A percentile compares a stretch with the other conserved stretches of the same genome.
Evolutionary conservation across 2,329 filamentous ascomycete species (phyloP).

Genomic region (Xylaria sp.): DNA sequence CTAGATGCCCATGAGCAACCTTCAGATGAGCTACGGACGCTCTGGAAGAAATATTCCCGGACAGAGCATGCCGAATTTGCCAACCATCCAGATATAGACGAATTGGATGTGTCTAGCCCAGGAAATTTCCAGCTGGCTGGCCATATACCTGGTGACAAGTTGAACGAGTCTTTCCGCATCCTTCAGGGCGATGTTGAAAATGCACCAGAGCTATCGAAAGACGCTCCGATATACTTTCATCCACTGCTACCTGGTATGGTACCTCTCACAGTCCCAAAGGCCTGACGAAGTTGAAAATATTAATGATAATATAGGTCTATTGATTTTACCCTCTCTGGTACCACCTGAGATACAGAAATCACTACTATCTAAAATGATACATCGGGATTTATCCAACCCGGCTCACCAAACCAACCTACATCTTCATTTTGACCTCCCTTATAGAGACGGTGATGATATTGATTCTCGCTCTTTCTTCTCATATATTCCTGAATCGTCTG

Average conservation of each 20-base stretch:
- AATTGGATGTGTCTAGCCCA: conserved; percentile 55
- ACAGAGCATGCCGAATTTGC: conserved; percentile 63
- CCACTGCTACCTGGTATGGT: conserved; percentile 79
- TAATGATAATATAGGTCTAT: conserved; percentile 68
- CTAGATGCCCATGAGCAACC: conserved; percentile 83
- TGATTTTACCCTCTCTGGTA: conserved; percentile 79
- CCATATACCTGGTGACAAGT: conserved; percentile 54
- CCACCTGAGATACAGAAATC: conserved; percentile 73
- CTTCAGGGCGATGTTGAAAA: conserved; percentile 52
- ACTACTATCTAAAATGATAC: conserved; percentile 78
- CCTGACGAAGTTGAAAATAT: background rate
- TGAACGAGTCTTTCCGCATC: conserved; percentile 57
- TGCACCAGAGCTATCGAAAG: conserved; percentile 45
- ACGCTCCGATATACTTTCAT: conserved; percentile 70
- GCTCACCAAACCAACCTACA: conserved; percentile 90
- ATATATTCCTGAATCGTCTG: conserved; percentile 59
- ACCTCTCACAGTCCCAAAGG: conserved; percentile 41
- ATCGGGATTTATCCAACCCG: conserved; percentile 78
- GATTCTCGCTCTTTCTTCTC: conserved; percentile 64
- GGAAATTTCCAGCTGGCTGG: conserved; percentile 59
- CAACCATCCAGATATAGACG: conserved; percentile 65
- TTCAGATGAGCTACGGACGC: conserved; percentile 72
- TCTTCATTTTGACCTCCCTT: conserved; percentile 78
- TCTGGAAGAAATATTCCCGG: conserved; percentile 80
- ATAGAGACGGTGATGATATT: conserved; percentile 52